phyloP scores from a whole-genome alignment of 371 early-diverging fungal species.

The Mucor saturninus region DNA sequence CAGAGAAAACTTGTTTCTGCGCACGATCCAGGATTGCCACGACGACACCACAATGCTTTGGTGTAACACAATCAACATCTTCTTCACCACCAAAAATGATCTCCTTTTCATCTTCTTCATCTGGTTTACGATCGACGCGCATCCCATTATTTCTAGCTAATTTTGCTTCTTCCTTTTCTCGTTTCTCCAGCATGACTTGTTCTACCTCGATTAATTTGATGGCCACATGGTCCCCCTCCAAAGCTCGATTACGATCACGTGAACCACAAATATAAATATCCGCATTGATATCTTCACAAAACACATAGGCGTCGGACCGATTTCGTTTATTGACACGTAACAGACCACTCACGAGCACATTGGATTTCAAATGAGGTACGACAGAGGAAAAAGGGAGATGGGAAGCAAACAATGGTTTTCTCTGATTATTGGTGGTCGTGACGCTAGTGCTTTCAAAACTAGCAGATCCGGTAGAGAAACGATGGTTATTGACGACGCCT shows the following conservation, averaged over 20 bases:
- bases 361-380: constrained; percentile 48
- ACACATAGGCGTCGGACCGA: constrained; percentile 85
- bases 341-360: constrained; percentile 63
- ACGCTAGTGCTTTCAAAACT: constrained; percentile 3
- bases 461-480: constrained; percentile 14
- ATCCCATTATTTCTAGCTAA: constrained; percentile 49
- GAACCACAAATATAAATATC: constrained; percentile 85
- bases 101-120: constrained; percentile 61
- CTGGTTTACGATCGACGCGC: constrained; percentile 45
- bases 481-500: constrained; percentile 1
- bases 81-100: constrained; percentile 58
- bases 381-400: constrained; percentile 61
- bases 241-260: constrained; percentile 81
- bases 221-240: constrained; percentile 88
- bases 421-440: constrained; percentile 20
- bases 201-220: constrained; percentile 72
- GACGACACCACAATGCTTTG: constrained; percentile 66
- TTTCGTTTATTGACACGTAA: constrained; percentile 85
- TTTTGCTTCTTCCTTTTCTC: constrained; percentile 56
- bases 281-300: constrained; percentile 63
- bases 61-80: constrained; percentile 56
- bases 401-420: constrained; percentile 58
- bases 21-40: constrained; percentile 70
- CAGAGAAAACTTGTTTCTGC: constrained; percentile 66
- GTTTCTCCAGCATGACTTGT: constrained; percentile 60